Conservation (phyloP, 129 eudicot genomes). For the Arctium minus region DNA sequence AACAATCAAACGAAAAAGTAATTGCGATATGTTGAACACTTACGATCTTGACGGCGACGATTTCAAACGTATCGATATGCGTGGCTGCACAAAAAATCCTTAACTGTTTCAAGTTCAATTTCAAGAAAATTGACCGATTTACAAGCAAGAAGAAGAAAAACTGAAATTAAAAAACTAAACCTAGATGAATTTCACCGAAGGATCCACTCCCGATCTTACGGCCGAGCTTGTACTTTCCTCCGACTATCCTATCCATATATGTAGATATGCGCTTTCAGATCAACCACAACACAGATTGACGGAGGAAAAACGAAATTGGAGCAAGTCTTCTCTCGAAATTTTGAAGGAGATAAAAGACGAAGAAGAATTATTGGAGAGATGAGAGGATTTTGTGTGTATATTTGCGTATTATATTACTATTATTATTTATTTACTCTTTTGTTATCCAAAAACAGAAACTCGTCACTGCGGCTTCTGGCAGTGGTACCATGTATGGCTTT, state of each 20-base stretch:
- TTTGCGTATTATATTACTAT: not conserved
- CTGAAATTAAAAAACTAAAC: slow-evolving; percentile 24
- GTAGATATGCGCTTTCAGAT: slow-evolving; percentile 28
- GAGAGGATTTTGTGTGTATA: slow-evolving; percentile 22
- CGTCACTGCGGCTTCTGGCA: not conserved
- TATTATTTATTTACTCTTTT: slow-evolving; percentile 1
- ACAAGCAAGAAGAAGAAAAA: not conserved
- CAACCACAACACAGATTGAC: slow-evolving; percentile 19
- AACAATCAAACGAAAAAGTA: not conserved
- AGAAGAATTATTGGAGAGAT: slow-evolving; percentile 34
- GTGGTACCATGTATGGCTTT: not conserved
- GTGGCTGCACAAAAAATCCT: slow-evolving; percentile 70
- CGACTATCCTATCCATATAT: slow-evolving; percentile 86
- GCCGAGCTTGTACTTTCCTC: slow-evolving; percentile 93
- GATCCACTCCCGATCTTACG: slow-evolving; percentile 99
- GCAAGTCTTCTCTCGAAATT: not conserved
- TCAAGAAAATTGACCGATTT: not conserved
- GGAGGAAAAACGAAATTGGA: slow-evolving; percentile 20
- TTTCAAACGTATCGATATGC: slow-evolving; percentile 86
- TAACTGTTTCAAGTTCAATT: slow-evolving; percentile 21
- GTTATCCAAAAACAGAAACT: slow-evolving; percentile 13
- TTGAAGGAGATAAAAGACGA: slow-evolving; percentile 21
- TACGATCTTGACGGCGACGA: slow-evolving; percentile 97
- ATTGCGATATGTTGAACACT: slow-evolving; percentile 29
- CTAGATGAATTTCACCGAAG: slow-evolving; percentile 85